These are phyloP conservation scores for Penicillium cataractarum DNA, from an alignment of 495 filamentous ascomycete species.

Conservation along the genomic window DNA sequence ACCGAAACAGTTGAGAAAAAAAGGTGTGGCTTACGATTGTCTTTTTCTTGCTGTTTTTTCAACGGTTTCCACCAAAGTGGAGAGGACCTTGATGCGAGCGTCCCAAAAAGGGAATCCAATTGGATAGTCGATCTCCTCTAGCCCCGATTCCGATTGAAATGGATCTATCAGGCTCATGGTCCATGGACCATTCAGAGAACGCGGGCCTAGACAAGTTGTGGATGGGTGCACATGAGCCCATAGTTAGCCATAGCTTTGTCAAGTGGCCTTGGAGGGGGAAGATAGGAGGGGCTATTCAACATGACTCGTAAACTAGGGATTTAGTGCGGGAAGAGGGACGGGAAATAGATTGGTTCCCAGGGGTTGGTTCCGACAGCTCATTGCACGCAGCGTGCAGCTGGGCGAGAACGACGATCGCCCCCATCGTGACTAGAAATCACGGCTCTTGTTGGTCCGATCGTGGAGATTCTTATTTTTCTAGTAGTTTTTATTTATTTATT, in stretches of 20 bases:
- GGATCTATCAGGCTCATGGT: constrained; percentile 1
- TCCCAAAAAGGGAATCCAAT: constrained; percentile 26
- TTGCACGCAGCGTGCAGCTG: constrained; percentile 28
- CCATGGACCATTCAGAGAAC: neutral
- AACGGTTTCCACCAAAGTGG: constrained; percentile 35
- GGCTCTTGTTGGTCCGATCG: constrained; percentile 1
- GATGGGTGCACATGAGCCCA: neutral
- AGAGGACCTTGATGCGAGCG: constrained; percentile 22
- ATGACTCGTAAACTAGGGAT: constrained; percentile 21
- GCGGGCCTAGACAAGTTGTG: neutral
- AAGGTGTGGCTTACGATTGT: constrained; percentile 32
- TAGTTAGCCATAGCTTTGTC: neutral
- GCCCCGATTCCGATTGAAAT: constrained; percentile 19
- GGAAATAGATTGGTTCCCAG: constrained; percentile 32
- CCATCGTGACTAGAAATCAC: neutral
- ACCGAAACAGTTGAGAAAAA: constrained; percentile 18
- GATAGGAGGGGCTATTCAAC: too few species aligned
- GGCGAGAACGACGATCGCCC: constrained; percentile 15
- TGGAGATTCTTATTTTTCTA: neutral
- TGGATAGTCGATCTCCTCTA: constrained; percentile 29
- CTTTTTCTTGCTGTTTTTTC: constrained; percentile 23
- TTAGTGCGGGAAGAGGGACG: constrained; percentile 21
- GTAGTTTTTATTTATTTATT: neutral
- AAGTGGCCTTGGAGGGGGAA: neutral
- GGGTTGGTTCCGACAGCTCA: constrained; percentile 15